Conservation (phyloP, 1,284 basidiomycete genomes). For the Tetrapyrgos nigripes region DNA sequence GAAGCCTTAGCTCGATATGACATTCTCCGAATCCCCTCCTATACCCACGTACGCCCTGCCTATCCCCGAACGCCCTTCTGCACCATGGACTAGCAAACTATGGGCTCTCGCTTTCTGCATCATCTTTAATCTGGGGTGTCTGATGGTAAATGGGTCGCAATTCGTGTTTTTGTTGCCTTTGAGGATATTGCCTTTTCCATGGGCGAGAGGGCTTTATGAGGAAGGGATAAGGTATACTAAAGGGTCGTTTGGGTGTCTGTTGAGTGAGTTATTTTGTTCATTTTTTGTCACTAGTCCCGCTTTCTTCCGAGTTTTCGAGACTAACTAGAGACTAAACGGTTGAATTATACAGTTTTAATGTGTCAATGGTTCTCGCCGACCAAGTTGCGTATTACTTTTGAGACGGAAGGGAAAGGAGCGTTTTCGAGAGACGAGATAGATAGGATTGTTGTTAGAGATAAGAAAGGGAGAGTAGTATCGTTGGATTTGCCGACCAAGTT, state of each 20-base stretch:
- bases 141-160: conserved; percentile 77
- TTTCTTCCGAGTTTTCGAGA: not conserved
- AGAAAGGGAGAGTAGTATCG: conserved; percentile 59
- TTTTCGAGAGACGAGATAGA: conserved; percentile 66
- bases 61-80: conserved; percentile 62
- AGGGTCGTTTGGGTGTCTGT: conserved; percentile 77
- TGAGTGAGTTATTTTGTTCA: conserved; percentile 57
- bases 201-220: conserved; percentile 61
- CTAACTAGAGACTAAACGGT: not conserved
- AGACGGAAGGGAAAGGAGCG: conserved; percentile 66
- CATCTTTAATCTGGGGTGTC: conserved; percentile 70
- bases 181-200: conserved; percentile 58
- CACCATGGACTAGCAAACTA: conserved; percentile 59
- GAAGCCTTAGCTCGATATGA: not conserved
- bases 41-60: conserved; percentile 57
- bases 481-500: conserved; percentile 80
- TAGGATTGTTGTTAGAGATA: conserved; percentile 59
- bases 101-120: conserved; percentile 61
- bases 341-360: conserved; percentile 66
- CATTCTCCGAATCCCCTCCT: conserved; percentile 13
- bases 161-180: conserved; percentile 72
- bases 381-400: conserved; percentile 76
- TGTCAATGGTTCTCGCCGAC: conserved; percentile 87
- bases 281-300: conserved; percentile 13
- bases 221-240: conserved; percentile 81